Conservation (phyloP, 2,329 filamentous ascomycete species). For the Gliomastix tumulicola region DNA sequence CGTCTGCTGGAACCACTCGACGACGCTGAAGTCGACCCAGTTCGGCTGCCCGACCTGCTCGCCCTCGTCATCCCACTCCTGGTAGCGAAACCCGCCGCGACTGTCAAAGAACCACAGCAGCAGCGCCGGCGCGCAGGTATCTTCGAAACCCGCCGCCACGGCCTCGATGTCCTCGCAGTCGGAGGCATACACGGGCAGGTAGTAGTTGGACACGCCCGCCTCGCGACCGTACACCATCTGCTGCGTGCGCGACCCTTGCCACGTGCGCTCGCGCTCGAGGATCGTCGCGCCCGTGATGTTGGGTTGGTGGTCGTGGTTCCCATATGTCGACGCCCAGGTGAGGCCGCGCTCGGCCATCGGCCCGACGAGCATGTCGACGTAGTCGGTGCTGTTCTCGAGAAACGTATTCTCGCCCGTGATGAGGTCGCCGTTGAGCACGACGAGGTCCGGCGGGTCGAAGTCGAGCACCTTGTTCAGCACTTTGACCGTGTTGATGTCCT, state of each 20-base stretch:
- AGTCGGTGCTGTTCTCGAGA: conserved; percentile 43
- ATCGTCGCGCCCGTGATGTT: conserved; percentile 44
- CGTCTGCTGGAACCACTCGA: conserved; percentile 33
- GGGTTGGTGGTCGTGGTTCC: conserved; percentile 60
- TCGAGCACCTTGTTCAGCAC: conserved; percentile 55
- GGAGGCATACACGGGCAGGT: conserved; percentile 33
- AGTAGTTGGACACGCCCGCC: conserved; percentile 38
- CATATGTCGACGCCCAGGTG: conserved; percentile 62
- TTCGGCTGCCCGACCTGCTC: conserved; percentile 25
- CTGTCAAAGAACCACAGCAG: conserved; percentile 70
- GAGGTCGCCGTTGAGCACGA: conserved; percentile 65
- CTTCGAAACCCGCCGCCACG: too few relatives aligned
- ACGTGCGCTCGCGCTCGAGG: conserved; percentile 30
- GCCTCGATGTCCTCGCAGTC: conserved; percentile 17
- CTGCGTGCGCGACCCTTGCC: conserved; percentile 27
- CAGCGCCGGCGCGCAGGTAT: conserved; percentile 26
- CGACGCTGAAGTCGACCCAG: conserved; percentile 38
- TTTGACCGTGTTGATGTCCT: conserved; percentile 47
- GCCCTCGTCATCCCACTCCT: conserved; percentile 20
- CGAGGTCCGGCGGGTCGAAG: conserved; percentile 48
- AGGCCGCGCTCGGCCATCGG: conserved; percentile 49
- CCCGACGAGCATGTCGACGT: conserved; percentile 51
- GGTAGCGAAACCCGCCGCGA: conserved; percentile 48
- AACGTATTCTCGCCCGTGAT: conserved; percentile 61
- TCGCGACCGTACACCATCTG: conserved; percentile 27